These are phyloP conservation scores for Buxus sempervirens DNA, from an alignment of 164 flowering plant species.

Conservation along the genomic window DNA sequence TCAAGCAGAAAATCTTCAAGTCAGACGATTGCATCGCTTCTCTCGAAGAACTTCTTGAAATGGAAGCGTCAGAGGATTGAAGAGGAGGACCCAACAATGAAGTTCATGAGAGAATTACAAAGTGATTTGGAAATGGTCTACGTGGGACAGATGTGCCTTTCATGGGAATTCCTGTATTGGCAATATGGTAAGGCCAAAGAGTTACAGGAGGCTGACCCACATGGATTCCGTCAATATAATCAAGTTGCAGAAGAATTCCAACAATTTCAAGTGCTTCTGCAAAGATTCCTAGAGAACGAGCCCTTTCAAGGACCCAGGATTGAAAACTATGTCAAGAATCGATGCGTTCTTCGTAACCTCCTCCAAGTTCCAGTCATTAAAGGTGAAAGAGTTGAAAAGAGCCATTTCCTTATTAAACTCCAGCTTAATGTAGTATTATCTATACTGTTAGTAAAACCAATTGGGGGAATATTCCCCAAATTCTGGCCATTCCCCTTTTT, in stretches of 20 bases:
- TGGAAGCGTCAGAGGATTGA: conserved; percentile 28
- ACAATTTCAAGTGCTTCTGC: conserved; percentile 71
- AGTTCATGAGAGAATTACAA: conserved; percentile 40
- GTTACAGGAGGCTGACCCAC: conserved; percentile 37
- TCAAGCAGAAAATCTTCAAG: conserved; percentile 21
- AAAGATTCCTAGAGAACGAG: conserved; percentile 75
- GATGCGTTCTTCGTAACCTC: conserved; percentile 47
- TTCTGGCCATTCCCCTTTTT: too few relatives aligned
- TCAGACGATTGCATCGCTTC: conserved; percentile 25
- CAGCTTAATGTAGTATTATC: too few relatives aligned
- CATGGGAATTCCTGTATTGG: conserved; percentile 94
- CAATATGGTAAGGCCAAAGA: conserved; percentile 51
- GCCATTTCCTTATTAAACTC: too few relatives aligned
- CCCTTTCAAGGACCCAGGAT: conserved; percentile 66
- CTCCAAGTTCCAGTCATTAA: conserved; percentile 78
- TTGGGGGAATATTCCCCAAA: too few relatives aligned
- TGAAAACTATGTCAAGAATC: conserved; percentile 49
- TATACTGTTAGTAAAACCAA: too few relatives aligned
- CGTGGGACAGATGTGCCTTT: conserved; percentile 80
- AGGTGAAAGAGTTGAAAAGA: conserved; percentile 40
- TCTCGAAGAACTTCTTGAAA: conserved; percentile 30
- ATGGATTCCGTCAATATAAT: conserved; percentile 39
- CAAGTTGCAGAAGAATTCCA: conserved; percentile 68
- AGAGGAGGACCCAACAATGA: conserved; percentile 40
- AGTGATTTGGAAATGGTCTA: conserved; percentile 70